Conservation (phyloP, 805 yeast species). For the Candida lessepsii region DNA sequence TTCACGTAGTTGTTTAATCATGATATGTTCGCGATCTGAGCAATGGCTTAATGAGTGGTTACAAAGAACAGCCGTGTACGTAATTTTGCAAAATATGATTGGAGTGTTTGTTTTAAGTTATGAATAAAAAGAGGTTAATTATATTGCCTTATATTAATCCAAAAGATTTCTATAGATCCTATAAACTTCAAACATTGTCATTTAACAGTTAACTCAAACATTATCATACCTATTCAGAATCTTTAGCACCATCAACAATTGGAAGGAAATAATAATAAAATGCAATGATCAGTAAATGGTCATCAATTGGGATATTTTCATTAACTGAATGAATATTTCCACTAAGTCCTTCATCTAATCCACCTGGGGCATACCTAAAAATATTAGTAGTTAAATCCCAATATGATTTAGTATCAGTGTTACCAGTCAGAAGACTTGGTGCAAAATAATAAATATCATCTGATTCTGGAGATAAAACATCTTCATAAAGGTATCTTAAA, state of each 20-base stretch:
- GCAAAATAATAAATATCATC: constrained; percentile 30
- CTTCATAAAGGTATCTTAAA: constrained; percentile 38
- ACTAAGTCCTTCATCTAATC: constrained; percentile 13
- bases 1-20: constrained; percentile 13
- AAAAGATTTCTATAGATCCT: too few relatives aligned
- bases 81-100: too few relatives aligned
- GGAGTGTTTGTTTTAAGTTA: too few relatives aligned
- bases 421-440: constrained; percentile 36
- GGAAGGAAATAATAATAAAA: constrained; percentile 41
- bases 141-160: too few relatives aligned
- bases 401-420: constrained; percentile 42
- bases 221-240: background rate
- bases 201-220: too few relatives aligned
- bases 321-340: constrained; percentile 36
- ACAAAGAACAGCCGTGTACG: too few relatives aligned
- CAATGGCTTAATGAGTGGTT: background rate
- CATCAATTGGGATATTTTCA: constrained; percentile 29
- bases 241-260: constrained; percentile 17
- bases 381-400: constrained; percentile 41
- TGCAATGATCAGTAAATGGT: constrained; percentile 34
- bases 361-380: constrained; percentile 33
- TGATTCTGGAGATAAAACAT: constrained; percentile 21
- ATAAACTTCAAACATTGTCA: too few relatives aligned
- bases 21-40: constrained; percentile 4
- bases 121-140: too few relatives aligned